Percentiles rank a stretch among this genome's conserved stretches.
Conservation (phyloP, 2,329 filamentous ascomycete genomes). For the Coleophoma cylindrospora region DNA sequence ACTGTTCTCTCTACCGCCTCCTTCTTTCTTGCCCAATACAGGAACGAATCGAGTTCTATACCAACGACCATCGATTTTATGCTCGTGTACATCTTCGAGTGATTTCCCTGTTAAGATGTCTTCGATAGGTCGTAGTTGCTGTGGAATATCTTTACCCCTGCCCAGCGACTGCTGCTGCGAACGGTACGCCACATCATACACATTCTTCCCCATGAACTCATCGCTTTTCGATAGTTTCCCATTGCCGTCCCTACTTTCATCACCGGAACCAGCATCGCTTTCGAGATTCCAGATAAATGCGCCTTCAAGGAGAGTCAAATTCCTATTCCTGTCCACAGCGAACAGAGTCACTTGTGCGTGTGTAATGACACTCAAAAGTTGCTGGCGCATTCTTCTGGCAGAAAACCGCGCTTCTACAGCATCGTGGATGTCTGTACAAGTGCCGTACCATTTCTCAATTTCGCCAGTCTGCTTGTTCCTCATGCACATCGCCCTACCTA, state of each 20-base stretch:
- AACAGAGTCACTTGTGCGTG: slow-evolving; percentile 75
- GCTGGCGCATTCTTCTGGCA: slow-evolving; percentile 61
- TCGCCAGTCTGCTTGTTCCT: slow-evolving; percentile 58
- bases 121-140: slow-evolving; percentile 53
- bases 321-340: slow-evolving; percentile 58
- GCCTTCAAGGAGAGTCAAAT: slow-evolving; percentile 67
- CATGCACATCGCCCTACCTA: slow-evolving; percentile 67
- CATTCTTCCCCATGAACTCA: slow-evolving; percentile 48
- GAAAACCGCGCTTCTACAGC: slow-evolving; percentile 62
- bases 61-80: slow-evolving; percentile 47
- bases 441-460: slow-evolving; percentile 78
- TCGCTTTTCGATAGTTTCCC: slow-evolving; percentile 14
- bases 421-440: slow-evolving; percentile 76
- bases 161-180: slow-evolving; percentile 1
- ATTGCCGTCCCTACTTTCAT: slow-evolving; percentile 23
- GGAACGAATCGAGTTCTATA: slow-evolving; percentile 70
- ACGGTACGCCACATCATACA: slow-evolving; percentile 59
- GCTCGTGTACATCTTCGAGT: slow-evolving; percentile 59
- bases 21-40: slow-evolving; percentile 50
- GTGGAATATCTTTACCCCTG: slow-evolving; percentile 25
- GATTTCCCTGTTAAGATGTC: slow-evolving; percentile 57
- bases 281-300: slow-evolving; percentile 47
- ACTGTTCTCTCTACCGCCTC: slow-evolving; percentile 42
- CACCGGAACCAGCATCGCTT: slow-evolving; percentile 23
- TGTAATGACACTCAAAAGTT: slow-evolving; percentile 67